Base-by-base conservation (phyloP, 192 early-diverging fungal genomes). In the Lobosporangium transversale region DNA sequence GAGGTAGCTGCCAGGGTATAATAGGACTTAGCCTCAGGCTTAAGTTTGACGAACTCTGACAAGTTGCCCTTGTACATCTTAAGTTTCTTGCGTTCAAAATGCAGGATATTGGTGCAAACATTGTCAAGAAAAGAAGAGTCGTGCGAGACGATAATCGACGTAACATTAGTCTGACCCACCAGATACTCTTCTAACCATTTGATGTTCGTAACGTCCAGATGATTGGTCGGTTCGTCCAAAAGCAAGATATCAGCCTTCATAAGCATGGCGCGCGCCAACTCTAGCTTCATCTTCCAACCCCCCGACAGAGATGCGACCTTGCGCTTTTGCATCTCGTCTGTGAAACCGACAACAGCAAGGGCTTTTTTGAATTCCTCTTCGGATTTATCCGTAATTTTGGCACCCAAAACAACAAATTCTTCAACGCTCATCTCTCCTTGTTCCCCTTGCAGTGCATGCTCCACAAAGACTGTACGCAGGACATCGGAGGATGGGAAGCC, bases 181-280 rank as follows among this genome's bases (percentile, higher is more conserved):
- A 94, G 83, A 71, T 92, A 93, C 33, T 93, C 83, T 62, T 89
- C 88, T 3, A 94, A 66, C 93, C 93, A 94, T 53, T 86, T 87
- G 52, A 93, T 85, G 65, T 92, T 93, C 37, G 58, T 71, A 20
- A 90, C 86, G 69, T 94, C 93, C 89, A 94, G 84, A 75, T 94
- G 93, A 78, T 94, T 94, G 14, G 93, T 98, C 23, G 96, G 96
- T 83, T 98, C 95, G 80, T 98, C 96, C 44, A 98, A 81, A 32
- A 98, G 86, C 43, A 98, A 83, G 35, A 98, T 90, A 60, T 94
- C 94, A 9, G 96, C 93, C 31, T 94, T 89, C 68, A 86, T 81
- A 40, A 94, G 67, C 88, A 94, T 90, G 23, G 93, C 92, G 70
- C 90, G 87, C 9, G 92, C 92, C 53, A 94, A 79, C 73, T 89